These are phyloP conservation scores for Eucalyptus melliodora DNA, from an alignment of 345 rosid species.

Conservation along the genomic window DNA sequence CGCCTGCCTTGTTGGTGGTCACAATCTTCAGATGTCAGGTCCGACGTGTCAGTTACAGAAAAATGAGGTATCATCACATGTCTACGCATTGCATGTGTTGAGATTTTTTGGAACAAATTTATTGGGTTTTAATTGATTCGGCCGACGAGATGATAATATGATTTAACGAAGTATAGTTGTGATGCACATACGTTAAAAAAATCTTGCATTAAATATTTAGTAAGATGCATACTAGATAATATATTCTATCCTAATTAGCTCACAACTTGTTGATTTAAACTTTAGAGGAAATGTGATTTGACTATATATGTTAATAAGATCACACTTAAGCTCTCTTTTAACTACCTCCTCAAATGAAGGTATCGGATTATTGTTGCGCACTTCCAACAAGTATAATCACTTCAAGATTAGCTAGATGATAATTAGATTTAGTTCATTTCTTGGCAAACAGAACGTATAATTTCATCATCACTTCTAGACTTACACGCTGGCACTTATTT, in stretches of 20 bases:
- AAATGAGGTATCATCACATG: not conserved
- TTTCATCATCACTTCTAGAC: not conserved
- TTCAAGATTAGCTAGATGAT: not conserved
- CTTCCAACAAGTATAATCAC: not conserved
- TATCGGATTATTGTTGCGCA: accelerated
- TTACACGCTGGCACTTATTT: not conserved
- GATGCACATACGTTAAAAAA: not conserved
- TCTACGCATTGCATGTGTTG: not conserved
- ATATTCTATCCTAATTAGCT: not conserved
- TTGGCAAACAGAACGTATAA: not conserved
- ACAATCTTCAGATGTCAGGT: not conserved
- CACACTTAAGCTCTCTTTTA: not conserved
- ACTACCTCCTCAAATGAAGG: not conserved
- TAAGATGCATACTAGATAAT: not conserved
- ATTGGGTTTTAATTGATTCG: not conserved
- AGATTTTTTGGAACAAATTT: not conserved
- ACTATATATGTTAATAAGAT: not conserved
- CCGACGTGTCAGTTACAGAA: not conserved
- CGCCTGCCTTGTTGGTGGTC: not conserved
- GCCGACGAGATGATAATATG: not conserved
- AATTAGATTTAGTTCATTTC: not conserved
- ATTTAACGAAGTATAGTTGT: not conserved
- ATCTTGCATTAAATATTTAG: not conserved
- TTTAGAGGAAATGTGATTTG: not conserved
- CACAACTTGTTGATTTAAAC: accelerated